phyloP scores from a whole-genome alignment of 2,329 filamentous ascomycete species.

The Xylariales sp. region DNA sequence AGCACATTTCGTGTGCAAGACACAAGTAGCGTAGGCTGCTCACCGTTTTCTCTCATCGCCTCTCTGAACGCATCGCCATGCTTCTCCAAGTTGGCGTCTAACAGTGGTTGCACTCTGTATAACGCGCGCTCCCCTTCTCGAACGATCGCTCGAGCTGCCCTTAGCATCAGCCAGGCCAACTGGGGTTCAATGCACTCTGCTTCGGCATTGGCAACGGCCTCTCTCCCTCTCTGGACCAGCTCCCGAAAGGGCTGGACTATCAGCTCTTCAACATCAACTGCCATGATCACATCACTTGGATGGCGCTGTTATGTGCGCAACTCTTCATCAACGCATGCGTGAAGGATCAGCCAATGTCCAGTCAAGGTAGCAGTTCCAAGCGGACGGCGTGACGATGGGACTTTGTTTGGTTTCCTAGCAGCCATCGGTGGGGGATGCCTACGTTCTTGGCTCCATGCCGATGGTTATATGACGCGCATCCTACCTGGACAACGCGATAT shows the following conservation, averaged over 20 bases:
- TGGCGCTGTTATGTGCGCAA: too few species aligned
- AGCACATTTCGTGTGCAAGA: slow-evolving; percentile 10
- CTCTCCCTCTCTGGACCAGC: slow-evolving; percentile 32
- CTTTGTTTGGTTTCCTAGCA: too few species aligned
- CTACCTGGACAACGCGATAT: too few species aligned
- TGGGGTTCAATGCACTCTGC: too few species aligned
- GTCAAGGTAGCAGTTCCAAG: too few species aligned
- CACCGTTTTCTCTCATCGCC: slow-evolving; percentile 31
- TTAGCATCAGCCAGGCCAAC: slow-evolving; percentile 27
- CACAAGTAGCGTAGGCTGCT: slow-evolving; percentile 6
- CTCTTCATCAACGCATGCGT: too few species aligned
- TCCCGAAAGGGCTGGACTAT: slow-evolving; percentile 34
- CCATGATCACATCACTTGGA: slow-evolving; percentile 18
- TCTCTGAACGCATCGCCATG: slow-evolving; percentile 33
- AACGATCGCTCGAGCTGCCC: slow-evolving; percentile 27
- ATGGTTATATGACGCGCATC: too few species aligned
- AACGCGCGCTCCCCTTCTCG: slow-evolving; percentile 34
- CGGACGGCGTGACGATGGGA: too few species aligned
- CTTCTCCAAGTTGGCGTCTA: slow-evolving; percentile 31
- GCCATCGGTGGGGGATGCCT: too few species aligned
- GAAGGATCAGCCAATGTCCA: too few species aligned
- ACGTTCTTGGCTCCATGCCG: too few species aligned
- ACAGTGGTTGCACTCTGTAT: slow-evolving; percentile 32
- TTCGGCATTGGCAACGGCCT: slow-evolving; percentile 30
- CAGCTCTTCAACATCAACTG: slow-evolving; percentile 22